Percentiles rank a stretch among this genome's conserved stretches.
These are phyloP conservation scores for Rubia peregrina DNA, from an alignment of 305 asterid species.

Conservation along the genomic window DNA sequence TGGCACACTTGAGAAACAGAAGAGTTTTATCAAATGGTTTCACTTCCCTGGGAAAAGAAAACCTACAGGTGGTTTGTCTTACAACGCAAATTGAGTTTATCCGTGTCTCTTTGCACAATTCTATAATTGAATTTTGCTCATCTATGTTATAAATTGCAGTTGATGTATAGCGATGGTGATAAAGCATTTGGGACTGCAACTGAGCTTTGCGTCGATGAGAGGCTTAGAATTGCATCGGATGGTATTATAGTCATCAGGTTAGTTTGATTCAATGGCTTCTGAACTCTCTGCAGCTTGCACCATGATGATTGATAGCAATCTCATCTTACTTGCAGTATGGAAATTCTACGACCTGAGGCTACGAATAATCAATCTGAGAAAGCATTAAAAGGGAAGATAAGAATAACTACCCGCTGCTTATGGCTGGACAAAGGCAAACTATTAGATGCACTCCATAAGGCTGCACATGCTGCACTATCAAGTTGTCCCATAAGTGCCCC, in stretches of 20 bases:
- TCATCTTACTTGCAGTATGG: conserved; percentile 62
- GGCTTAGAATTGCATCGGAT: conserved; percentile 85
- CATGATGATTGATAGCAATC: conserved; percentile 18
- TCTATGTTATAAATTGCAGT: conserved; percentile 41
- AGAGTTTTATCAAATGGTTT: conserved; percentile 94
- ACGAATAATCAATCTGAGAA: conserved; percentile 39
- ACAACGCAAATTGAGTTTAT: background rate
- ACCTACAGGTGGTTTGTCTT: conserved; percentile 58
- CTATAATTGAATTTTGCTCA: conserved; percentile 20
- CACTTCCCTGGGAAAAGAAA: conserved; percentile 81
- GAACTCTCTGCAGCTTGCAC: conserved; percentile 20
- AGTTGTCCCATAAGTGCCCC: conserved; percentile 90
- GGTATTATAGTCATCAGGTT: conserved; percentile 94
- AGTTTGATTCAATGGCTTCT: conserved; percentile 14
- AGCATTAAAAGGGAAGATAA: conserved; percentile 77
- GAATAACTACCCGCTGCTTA: conserved; percentile 95
- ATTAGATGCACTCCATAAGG: conserved; percentile 90
- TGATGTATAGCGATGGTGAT: conserved; percentile 99
- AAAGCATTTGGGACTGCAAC: conserved; percentile 96
- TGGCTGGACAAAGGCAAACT: conserved; percentile 99
- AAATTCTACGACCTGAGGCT: conserved; percentile 75
- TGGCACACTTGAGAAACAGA: conserved; percentile 90
- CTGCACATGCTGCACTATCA: conserved; percentile 90
- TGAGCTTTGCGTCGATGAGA: conserved; percentile 86
- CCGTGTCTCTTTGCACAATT: background rate